phyloP scores from a whole-genome alignment of 768 basidiomycete species.

The Leccinum aurantiacum region DNA sequence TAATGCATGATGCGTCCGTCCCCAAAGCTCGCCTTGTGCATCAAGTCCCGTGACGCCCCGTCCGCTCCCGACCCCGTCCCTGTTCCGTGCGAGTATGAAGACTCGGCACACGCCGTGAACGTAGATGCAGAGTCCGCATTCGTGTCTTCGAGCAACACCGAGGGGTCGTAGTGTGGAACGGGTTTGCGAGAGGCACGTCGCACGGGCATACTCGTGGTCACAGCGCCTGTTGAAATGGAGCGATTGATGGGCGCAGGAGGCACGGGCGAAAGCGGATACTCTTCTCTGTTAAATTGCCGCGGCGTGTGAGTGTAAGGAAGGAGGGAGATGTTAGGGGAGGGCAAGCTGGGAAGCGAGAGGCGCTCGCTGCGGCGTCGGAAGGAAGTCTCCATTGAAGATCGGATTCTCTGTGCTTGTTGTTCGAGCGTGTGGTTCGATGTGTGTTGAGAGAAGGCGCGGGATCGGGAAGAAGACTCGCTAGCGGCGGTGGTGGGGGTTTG shows the following conservation, averaged over 20 bases:
- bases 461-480: slow-evolving; percentile 9
- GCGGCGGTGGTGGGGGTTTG: slow-evolving; percentile 7
- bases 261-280: slow-evolving; percentile 32
- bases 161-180: slow-evolving; percentile 51
- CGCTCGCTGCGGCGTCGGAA: slow-evolving; percentile 26
- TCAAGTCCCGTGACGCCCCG: slow-evolving; percentile 25
- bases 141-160: slow-evolving; percentile 25
- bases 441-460: slow-evolving; percentile 11
- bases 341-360: slow-evolving; percentile 31
- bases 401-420: slow-evolving; percentile 33
- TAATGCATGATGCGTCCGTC: slow-evolving; percentile 46
- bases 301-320: slow-evolving; percentile 16
- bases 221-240: slow-evolving; percentile 28
- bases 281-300: slow-evolving; percentile 22
- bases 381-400: slow-evolving; percentile 33
- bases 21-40: slow-evolving; percentile 47
- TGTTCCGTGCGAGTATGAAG: slow-evolving; percentile 30
- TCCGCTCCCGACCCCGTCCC: slow-evolving; percentile 11
- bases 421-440: slow-evolving; percentile 24
- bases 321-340: slow-evolving; percentile 17
- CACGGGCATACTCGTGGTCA: slow-evolving; percentile 18
- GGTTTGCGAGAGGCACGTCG: slow-evolving; percentile 50
- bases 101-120: slow-evolving; percentile 23
- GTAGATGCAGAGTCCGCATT: slow-evolving; percentile 25
- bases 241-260: slow-evolving; percentile 24